A percentile compares a stretch with the other conserved stretches of the same genome.
These are phyloP conservation scores for Phellopilus nigrolimitatus DNA, from an alignment of 1,284 basidiomycete species.

Conservation along the genomic window DNA sequence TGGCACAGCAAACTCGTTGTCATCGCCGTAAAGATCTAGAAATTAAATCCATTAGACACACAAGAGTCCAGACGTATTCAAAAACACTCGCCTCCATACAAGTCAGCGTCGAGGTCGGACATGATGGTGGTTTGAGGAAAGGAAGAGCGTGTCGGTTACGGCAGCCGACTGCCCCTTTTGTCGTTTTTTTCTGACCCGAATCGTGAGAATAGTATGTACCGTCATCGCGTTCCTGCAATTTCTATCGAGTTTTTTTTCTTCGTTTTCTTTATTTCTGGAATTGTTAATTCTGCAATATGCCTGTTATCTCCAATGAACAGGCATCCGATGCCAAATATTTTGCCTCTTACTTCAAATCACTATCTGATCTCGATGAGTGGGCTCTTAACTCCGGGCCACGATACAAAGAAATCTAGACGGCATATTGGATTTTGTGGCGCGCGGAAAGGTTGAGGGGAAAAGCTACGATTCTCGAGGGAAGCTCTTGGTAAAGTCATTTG, in stretches of 20 bases:
- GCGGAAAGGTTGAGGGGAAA: slow-evolving; percentile 26
- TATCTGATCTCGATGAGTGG: slow-evolving; percentile 40
- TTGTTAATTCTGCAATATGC: not conserved
- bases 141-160: not conserved
- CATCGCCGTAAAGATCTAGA: slow-evolving; percentile 73
- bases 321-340: not conserved
- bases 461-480: slow-evolving; percentile 33
- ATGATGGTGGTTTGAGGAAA: slow-evolving; percentile 29
- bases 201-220: not conserved
- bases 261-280: not conserved
- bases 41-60: not conserved
- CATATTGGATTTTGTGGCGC: slow-evolving; percentile 39
- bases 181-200: not conserved
- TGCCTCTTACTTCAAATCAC: slow-evolving; percentile 34
- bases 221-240: not conserved
- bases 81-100: slow-evolving; percentile 64
- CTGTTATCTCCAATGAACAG: slow-evolving; percentile 2
- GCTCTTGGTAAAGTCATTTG: slow-evolving; percentile 41
- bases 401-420: slow-evolving; percentile 31
- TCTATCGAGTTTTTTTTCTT: not conserved
- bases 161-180: not conserved
- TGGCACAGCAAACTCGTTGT: slow-evolving; percentile 49
- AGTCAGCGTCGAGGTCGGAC: slow-evolving; percentile 80
- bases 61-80: not conserved
- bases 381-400: slow-evolving; percentile 22